These are phyloP conservation scores for Aspergillus kassunensis DNA, from an alignment of 495 filamentous ascomycete genomes.

Conservation along the genomic window DNA sequence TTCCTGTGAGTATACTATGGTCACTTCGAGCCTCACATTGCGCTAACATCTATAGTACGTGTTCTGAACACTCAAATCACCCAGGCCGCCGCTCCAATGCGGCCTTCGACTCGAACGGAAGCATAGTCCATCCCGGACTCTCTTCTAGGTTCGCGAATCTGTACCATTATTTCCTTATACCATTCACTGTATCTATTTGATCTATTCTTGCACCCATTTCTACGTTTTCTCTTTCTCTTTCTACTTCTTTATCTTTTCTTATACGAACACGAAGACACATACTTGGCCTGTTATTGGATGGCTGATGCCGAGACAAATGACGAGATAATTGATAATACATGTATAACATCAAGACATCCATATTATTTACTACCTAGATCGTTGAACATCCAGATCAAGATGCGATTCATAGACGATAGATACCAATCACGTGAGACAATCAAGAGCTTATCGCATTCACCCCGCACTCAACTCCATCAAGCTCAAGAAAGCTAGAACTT, in stretches of 20 bases:
- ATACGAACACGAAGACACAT: background rate
- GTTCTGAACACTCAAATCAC: slow-evolving; percentile 9
- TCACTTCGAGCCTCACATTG: background rate
- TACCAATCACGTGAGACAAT: slow-evolving; percentile 2
- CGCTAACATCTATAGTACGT: slow-evolving; percentile 14
- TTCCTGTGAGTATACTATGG: slow-evolving; percentile 70
- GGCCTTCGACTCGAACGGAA: too few species aligned
- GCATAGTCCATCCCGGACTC: too few species aligned
- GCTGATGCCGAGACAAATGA: slow-evolving; percentile 1
- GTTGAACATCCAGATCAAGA: too few species aligned
- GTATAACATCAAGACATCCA: too few species aligned
- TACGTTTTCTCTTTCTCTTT: background rate
- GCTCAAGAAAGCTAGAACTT: background rate
- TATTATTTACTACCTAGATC: too few species aligned
- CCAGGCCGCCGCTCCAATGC: background rate
- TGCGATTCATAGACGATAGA: background rate
- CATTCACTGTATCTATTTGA: slow-evolving; percentile 17
- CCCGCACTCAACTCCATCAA: background rate
- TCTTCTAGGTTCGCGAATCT: background rate
- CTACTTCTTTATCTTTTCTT: background rate
- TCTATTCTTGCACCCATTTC: background rate
- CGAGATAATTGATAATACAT: background rate
- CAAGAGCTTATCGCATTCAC: background rate
- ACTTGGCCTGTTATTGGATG: background rate
- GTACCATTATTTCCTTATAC: background rate